Conservation (phyloP, 345 rosid species). For the Heritiera fomes region DNA sequence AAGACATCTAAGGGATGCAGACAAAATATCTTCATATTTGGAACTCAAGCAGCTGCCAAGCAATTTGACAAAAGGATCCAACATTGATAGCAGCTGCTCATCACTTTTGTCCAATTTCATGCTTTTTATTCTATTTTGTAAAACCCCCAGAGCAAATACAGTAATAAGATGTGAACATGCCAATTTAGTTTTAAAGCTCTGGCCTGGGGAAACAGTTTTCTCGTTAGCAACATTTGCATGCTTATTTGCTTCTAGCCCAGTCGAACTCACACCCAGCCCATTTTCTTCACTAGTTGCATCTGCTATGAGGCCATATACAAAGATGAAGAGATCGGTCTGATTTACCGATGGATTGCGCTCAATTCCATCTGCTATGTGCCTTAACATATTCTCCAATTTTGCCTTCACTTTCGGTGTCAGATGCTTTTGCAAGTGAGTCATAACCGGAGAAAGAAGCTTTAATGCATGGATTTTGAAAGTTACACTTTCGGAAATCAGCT, state of each 20-base stretch:
- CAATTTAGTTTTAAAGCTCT: constrained; percentile 35
- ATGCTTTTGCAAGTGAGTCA: constrained; percentile 61
- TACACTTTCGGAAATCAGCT: constrained; percentile 64
- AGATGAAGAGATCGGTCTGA: constrained; percentile 68
- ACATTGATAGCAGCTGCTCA: constrained; percentile 54
- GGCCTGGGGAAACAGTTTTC: constrained; percentile 30
- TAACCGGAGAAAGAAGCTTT: constrained; percentile 69
- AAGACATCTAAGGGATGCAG: constrained; percentile 77
- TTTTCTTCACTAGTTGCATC: constrained; percentile 57
- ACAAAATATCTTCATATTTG: constrained; percentile 75
- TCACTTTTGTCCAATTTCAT: constrained; percentile 45
- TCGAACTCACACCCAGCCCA: constrained; percentile 35
- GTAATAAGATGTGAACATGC: constrained; percentile 64
- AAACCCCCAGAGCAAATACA: constrained; percentile 71
- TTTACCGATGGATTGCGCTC: constrained; percentile 77
- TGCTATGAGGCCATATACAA: constrained; percentile 58
- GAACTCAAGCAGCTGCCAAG: constrained; percentile 78
- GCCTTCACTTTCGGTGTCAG: constrained; percentile 67
- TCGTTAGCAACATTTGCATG: constrained; percentile 30
- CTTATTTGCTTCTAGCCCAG: constrained; percentile 32
- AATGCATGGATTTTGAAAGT: constrained; percentile 69
- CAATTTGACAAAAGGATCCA: constrained; percentile 80
- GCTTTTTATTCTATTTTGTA: constrained; percentile 59
- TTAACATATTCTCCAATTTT: constrained; percentile 73
- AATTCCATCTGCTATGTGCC: constrained; percentile 74